phyloP scores from a whole-genome alignment of 1,284 basidiomycete species.

The Cryptococcus maquisensis region DNA sequence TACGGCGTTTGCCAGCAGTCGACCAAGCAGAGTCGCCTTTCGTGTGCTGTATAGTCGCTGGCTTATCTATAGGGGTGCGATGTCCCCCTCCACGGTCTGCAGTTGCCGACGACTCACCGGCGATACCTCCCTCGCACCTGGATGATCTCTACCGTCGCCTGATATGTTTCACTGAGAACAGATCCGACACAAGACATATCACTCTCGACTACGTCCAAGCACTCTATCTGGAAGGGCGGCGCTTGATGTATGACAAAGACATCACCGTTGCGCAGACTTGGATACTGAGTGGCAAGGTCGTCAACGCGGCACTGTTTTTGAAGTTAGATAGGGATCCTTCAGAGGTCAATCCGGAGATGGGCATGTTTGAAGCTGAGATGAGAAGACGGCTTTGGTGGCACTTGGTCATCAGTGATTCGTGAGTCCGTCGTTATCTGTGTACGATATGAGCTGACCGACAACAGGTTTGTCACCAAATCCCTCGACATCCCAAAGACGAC shows the following conservation, averaged over 20 bases:
- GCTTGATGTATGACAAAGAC: background rate
- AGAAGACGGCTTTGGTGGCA: conserved; percentile 7
- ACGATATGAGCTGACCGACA: no score
- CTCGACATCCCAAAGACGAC: background rate
- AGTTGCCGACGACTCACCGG: background rate
- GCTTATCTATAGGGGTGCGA: conserved; percentile 6
- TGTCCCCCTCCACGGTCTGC: background rate
- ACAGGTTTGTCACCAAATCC: no score
- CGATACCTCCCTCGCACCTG: background rate
- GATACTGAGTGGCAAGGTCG: background rate
- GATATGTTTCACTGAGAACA: background rate
- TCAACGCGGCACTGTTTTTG: background rate
- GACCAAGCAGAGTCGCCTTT: background rate
- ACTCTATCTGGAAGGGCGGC: background rate
- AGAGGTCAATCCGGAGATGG: background rate
- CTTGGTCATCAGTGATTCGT: background rate
- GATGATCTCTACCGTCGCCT: conserved; percentile 1
- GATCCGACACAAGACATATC: background rate
- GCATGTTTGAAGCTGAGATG: conserved; percentile 6
- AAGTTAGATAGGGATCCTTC: conserved; percentile 5
- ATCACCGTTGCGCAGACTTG: background rate
- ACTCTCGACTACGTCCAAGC: conserved; percentile 9
- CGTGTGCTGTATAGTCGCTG: conserved; percentile 1
- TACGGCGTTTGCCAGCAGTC: background rate
- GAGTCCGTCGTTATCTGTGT: background rate